Evolutionary conservation across 2,329 filamentous ascomycete species (phyloP).

Genomic region (Epichloe elymi): DNA sequence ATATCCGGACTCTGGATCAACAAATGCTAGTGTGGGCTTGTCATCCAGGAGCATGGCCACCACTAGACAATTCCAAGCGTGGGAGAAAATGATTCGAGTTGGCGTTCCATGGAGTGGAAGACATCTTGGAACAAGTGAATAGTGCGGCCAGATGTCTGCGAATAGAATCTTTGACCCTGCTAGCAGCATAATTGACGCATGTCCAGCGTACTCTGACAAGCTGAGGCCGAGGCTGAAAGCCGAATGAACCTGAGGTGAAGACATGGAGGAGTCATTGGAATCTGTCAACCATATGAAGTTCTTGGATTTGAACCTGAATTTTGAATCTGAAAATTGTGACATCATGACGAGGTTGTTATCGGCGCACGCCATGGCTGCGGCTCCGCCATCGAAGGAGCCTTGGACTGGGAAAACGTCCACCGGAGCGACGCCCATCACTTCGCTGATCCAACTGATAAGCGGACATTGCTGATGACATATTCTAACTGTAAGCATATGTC

Average conservation of each 20-base stretch:
- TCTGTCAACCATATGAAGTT: conserved; percentile 39
- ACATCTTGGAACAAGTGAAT: conserved; percentile 35
- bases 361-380: conserved; percentile 32
- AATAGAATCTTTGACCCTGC: conserved; percentile 37
- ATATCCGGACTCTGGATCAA: conserved; percentile 41
- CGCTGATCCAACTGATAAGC: conserved; percentile 14
- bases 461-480: conserved; percentile 10
- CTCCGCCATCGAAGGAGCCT: conserved; percentile 11
- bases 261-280: conserved; percentile 29
- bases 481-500: conserved; percentile 32
- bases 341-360: conserved; percentile 34
- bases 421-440: conserved; percentile 24
- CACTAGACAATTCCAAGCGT: conserved; percentile 36
- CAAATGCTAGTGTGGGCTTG: conserved; percentile 38
- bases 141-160: conserved; percentile 33
- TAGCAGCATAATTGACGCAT: conserved; percentile 35
- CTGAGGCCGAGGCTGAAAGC: conserved; percentile 28
- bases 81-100: conserved; percentile 40
- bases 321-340: conserved; percentile 19
- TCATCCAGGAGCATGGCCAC: conserved; percentile 34
- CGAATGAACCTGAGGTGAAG: conserved; percentile 34
- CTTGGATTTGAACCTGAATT: conserved; percentile 24
- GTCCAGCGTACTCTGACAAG: conserved; percentile 24
- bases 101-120: conserved; percentile 36
- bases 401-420: conserved; percentile 20